phyloP scores from a whole-genome alignment of 2,329 filamentous ascomycete species.

The Paecilomyces variotii region DNA sequence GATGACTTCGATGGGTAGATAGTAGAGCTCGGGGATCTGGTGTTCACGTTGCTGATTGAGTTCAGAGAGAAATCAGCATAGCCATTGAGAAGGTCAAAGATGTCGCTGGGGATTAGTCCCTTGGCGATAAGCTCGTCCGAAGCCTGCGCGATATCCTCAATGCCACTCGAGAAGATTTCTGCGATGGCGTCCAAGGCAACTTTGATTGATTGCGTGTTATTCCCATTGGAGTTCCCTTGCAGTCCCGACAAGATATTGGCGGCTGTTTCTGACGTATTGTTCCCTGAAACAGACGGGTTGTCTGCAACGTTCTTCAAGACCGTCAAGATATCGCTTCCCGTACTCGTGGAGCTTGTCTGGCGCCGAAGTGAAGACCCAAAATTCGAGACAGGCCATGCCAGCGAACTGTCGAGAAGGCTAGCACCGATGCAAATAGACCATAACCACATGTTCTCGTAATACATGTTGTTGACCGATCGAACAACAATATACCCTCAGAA shows the following conservation, averaged over 20 bases:
- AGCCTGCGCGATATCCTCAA: not conserved
- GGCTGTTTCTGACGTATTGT: not conserved
- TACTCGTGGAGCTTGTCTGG: not conserved
- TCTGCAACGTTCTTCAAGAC: not conserved
- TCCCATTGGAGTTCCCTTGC: not conserved
- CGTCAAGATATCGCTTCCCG: not conserved
- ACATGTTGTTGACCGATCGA: not conserved
- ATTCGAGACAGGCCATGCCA: not conserved
- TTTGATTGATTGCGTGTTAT: constrained; percentile 5
- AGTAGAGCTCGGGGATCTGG: not conserved
- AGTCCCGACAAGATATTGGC: not conserved
- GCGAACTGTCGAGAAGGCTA: not conserved
- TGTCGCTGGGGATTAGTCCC: constrained; percentile 10
- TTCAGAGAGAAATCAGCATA: constrained; percentile 10
- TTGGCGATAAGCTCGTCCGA: constrained; percentile 3
- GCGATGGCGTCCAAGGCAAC: not conserved
- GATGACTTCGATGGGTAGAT: constrained; percentile 14
- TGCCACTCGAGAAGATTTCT: not conserved
- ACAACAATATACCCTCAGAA: not conserved
- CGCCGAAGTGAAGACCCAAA: not conserved
- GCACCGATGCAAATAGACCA: not conserved
- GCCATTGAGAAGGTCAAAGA: constrained; percentile 9
- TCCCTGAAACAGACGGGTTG: not conserved
- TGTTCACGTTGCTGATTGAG: constrained; percentile 11
- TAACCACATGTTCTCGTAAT: not conserved